phyloP scores from a whole-genome alignment of 2,329 filamentous ascomycete species.

The Diaporthe longicolla region DNA sequence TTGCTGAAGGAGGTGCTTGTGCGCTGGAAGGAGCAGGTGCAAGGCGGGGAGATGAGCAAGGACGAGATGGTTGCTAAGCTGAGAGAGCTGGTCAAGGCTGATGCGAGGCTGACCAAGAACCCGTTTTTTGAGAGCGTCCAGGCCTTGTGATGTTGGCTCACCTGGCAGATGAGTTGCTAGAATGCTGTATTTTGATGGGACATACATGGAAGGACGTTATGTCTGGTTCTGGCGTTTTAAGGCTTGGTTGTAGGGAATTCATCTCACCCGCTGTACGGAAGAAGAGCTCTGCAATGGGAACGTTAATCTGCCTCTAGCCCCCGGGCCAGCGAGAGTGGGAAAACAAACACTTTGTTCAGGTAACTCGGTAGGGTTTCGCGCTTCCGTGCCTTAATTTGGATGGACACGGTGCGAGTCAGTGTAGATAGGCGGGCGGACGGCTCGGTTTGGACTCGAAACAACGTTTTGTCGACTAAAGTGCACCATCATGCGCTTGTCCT shows the following conservation, averaged over 20 bases:
- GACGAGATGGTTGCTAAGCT: constrained; percentile 85
- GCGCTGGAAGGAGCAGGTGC: constrained; percentile 86
- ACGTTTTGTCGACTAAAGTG: constrained; percentile 3
- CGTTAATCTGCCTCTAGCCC: background rate
- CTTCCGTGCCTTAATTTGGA: constrained; percentile 15
- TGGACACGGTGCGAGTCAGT: constrained; percentile 2
- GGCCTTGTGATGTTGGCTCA: constrained; percentile 58
- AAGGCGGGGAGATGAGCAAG: constrained; percentile 71
- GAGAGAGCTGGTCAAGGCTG: constrained; percentile 82
- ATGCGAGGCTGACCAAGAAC: constrained; percentile 75
- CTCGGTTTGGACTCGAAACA: constrained; percentile 25
- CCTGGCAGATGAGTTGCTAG: constrained; percentile 14
- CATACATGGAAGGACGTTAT: constrained; percentile 12
- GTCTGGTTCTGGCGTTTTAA: constrained; percentile 13
- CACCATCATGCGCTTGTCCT: constrained; percentile 4
- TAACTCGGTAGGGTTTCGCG: background rate
- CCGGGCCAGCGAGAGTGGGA: background rate
- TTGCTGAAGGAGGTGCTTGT: constrained; percentile 87
- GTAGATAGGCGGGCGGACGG: background rate
- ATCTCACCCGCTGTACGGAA: background rate
- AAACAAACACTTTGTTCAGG: background rate
- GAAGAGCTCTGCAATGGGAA: constrained; percentile 7
- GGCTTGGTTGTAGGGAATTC: background rate
- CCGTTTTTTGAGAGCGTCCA: constrained; percentile 80
- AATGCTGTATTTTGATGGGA: background rate